phyloP scores from a whole-genome alignment of 2,329 filamentous ascomycete genomes.

The Chlorencoelia australis region DNA sequence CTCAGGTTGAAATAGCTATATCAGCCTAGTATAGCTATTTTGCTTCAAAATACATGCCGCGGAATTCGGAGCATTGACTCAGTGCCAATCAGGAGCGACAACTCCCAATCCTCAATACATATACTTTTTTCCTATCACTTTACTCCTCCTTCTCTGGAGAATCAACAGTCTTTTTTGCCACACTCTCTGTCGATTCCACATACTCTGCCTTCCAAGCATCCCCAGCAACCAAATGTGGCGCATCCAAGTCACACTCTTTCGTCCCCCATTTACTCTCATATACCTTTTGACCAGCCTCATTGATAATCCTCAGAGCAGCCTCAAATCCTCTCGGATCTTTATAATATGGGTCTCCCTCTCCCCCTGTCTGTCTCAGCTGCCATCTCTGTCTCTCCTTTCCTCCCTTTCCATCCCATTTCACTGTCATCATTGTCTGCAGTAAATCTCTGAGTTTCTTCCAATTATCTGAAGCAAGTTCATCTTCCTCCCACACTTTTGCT shows the following conservation, averaged over 20 bases:
- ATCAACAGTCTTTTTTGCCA: too few species aligned
- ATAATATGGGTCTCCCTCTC: conserved; percentile 43
- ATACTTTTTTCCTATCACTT: neutral
- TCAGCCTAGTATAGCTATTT: too few species aligned
- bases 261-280: conserved; percentile 37
- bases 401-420: conserved; percentile 20
- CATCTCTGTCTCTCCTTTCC: conserved; percentile 38
- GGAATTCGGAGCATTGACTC: too few species aligned
- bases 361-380: conserved; percentile 41
- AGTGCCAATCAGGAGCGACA: neutral
- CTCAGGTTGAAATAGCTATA: too few species aligned
- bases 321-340: conserved; percentile 37
- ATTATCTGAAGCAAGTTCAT: conserved; percentile 9
- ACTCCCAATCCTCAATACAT: neutral
- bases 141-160: too few species aligned
- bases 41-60: too few species aligned
- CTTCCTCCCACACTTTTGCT: neutral
- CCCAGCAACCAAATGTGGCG: conserved; percentile 29
- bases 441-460: conserved; percentile 26
- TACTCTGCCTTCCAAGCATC: conserved; percentile 39
- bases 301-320: conserved; percentile 34
- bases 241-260: conserved; percentile 32
- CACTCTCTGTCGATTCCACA: too few species aligned
- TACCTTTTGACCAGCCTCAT: conserved; percentile 35
- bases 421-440: conserved; percentile 19